phyloP scores from a whole-genome alignment of 2,329 filamentous ascomycete species.

The Fusarium paranaense region DNA sequence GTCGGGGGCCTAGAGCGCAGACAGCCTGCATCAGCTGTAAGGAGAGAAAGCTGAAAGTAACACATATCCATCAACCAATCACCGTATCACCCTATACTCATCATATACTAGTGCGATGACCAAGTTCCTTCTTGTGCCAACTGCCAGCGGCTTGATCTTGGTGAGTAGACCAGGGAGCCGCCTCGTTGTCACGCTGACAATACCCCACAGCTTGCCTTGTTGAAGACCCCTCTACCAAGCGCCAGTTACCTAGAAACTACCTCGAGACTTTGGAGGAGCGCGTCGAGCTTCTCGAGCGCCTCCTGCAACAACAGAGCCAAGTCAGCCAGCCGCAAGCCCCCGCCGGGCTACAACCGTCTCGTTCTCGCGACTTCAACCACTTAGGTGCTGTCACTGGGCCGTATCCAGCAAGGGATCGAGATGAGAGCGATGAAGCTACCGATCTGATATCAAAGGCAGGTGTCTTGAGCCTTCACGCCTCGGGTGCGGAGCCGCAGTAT shows the following conservation, averaged over 20 bases:
- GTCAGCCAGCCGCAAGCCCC: neutral
- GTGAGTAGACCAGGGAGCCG: neutral
- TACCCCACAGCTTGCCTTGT: constrained; percentile 32
- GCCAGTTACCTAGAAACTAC: constrained; percentile 46
- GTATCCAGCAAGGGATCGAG: neutral
- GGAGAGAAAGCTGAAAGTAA: constrained; percentile 16
- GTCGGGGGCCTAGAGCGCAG: neutral
- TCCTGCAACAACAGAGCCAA: neutral
- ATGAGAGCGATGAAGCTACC: neutral
- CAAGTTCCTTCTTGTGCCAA: constrained; percentile 9
- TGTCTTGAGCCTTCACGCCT: constrained; percentile 24
- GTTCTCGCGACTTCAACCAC: neutral
- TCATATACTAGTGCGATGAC: constrained; percentile 11
- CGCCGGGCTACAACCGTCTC: neutral
- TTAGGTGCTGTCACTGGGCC: neutral
- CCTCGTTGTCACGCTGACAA: neutral
- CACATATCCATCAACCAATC: neutral
- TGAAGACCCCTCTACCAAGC: constrained; percentile 44
- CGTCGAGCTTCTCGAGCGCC: constrained; percentile 38
- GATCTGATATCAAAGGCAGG: constrained; percentile 35
- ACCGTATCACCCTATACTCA: neutral
- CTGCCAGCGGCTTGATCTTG: neutral
- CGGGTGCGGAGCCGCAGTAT: constrained; percentile 41
- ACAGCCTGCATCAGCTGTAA: constrained; percentile 16
- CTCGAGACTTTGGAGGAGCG: constrained; percentile 45